Evolutionary conservation across 176 grass and related monocot species (phyloP), one percentile per base, ranked within the genome.

Genomic region (Triticum dicoccoides): DNA sequence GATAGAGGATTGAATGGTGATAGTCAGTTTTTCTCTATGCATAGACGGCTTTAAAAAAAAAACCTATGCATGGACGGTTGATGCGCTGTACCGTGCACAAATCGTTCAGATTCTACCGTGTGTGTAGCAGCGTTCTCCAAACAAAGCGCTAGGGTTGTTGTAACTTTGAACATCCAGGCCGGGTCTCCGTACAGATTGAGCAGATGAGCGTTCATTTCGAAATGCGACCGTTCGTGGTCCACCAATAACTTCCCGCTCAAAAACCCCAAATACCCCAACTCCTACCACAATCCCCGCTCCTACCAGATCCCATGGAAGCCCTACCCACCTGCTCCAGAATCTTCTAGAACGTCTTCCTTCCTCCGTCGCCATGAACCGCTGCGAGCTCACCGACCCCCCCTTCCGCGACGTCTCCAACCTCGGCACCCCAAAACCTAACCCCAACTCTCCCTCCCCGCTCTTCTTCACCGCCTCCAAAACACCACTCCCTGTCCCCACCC

Each of bases 361-460:
- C 11, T 21, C 81, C 14, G 18, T 32, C 61, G 73, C 70, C 92
- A 85, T 87, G 81, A 77, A 25, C 83, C 86, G 33, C 73, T 54
- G 76, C 54, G 87, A 89, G 44, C 71, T 73, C 3, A 14, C 76
- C 49, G 47, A 20, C 18, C 62, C 85, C 13, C 82, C 84, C 38
- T 84, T 86, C 62, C 82, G 92, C 23, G 89, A 94, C 66, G 38
- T 89, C 89, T 91, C 92, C 89, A 94, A 91, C 89, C 71, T 82
- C 87, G 76, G 63, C 61, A 88, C 82, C 87, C 87, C 89, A 13
- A 73, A 52, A 30, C 82, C 89, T 18, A 78, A 54, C 65, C 85
- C 33, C 74, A 91, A 86, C 13, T 71, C 87, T 32, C 54, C 84
- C 77, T 82, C 84, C 10, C 69, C 86, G 18, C 11, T 72, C 81